Base-by-base conservation (phyloP, 164 flowering plant genomes). In the Euptelea pleiosperma region DNA sequence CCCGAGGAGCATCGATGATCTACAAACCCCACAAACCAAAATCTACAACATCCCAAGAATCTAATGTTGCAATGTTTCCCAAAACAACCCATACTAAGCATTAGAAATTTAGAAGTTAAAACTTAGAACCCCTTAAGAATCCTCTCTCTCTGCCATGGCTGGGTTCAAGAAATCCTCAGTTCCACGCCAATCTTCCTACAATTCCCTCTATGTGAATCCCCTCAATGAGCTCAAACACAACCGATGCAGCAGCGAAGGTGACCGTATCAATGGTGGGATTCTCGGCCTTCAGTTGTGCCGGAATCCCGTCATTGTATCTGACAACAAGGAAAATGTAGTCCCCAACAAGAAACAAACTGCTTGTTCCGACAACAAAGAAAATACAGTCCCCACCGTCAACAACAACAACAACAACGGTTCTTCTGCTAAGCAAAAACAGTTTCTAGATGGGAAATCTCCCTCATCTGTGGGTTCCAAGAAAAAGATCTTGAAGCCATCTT, bases 401-500 rank as follows among this genome's bases (percentile, higher is more conserved):
- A 45, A 41, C 10, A 51, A 25, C 10, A 61, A 26, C 9, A 36
- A 60, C 26, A 54, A 33, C 37, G 58, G 57, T 36, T 33, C 35
- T 18, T 34, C 47, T 8, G 15, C 2, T 8, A 37, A 40, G 4
- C 8, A 43, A n/a, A 72, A 58, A 22, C 58, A 61, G 65, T 3
- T 43, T 24, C 25, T 62, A 12, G 58, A 55, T 30, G 61, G 64
- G 33, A 78, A 79, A 61, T 53, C 45, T 3, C 68, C 39, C 24
- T 68, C 56, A 61, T 71, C 25, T 45, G 43, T 4, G 49, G 57
- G 43, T 55, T 8, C 6, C 18, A 46, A 69, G 36, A 65, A 49
- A 1, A 74, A 61, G 66, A 61, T 55, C 8, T 48, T 73, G 70
- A 83, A 76, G 74, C 82, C 91, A 5, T 70, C 95, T 61, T 88